A percentile compares a stretch with the other conserved stretches of the same genome.
Evolutionary conservation across 768 basidiomycete species (phyloP).

Genomic region (Chalciporus sphaerocephalus): DNA sequence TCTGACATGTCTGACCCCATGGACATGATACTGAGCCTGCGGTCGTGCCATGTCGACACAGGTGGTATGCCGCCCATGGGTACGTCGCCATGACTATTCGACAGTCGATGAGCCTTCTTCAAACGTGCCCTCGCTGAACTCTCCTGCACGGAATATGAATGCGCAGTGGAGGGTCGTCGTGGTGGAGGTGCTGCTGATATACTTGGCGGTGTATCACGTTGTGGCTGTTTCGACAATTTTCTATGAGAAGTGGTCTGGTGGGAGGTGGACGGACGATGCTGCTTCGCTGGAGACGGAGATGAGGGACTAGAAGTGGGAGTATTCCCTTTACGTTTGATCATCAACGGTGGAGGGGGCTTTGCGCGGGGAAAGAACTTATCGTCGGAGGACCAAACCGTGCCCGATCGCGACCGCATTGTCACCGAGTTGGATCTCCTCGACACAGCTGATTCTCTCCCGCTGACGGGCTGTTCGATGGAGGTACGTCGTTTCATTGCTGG

Average conservation of each 20-base stretch:
- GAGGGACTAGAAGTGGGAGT: not conserved
- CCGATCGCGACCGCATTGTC: not conserved
- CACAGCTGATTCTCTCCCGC: not conserved
- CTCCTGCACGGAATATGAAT: not conserved
- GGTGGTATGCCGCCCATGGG: not conserved
- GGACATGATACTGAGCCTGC: not conserved
- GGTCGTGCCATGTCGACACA: not conserved
- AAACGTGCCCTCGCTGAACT: not conserved
- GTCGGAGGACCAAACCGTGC: conserved; percentile 12
- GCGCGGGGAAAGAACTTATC: conserved; percentile 23
- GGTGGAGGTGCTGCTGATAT: not conserved
- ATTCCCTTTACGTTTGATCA: conserved; percentile 9
- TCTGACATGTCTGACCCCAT: not conserved
- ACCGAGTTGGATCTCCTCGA: not conserved
- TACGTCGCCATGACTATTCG: not conserved
- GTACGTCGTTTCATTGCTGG: not conserved
- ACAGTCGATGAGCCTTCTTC: not conserved
- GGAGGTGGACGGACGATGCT: not conserved
- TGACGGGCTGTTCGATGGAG: not conserved
- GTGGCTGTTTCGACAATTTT: not conserved
- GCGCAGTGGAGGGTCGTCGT: not conserved
- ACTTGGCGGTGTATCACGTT: not conserved
- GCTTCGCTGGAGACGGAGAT: not conserved
- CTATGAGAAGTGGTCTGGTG: not conserved
- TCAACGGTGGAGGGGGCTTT: conserved; percentile 15